A percentile compares a stretch with the other conserved stretches of the same genome.
These are phyloP conservation scores for Tylopilus sp. DNA, from an alignment of 768 basidiomycete species.

Conservation along the genomic window DNA sequence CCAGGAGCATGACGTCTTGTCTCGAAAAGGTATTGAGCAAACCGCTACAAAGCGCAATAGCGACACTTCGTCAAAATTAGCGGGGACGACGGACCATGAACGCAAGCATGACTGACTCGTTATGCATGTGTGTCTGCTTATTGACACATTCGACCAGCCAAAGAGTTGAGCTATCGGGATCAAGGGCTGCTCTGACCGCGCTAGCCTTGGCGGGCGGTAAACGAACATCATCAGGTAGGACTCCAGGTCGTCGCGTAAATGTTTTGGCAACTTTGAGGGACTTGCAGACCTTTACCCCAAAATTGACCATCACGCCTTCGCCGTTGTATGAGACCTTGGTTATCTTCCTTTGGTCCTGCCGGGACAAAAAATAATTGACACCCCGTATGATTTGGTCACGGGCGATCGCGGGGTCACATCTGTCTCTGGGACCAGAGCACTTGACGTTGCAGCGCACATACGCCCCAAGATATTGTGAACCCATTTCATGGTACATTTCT, in stretches of 20 bases:
- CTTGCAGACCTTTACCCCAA: slow-evolving; percentile 4
- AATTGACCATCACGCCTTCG: background rate
- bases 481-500: slow-evolving; percentile 17
- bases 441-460: slow-evolving; percentile 1
- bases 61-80: slow-evolving; percentile 2
- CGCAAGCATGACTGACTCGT: slow-evolving; percentile 9
- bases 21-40: too few relatives aligned
- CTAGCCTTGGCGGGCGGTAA: background rate
- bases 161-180: background rate
- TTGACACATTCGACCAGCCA: background rate
- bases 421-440: background rate
- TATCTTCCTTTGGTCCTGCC: slow-evolving; percentile 14
- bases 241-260: slow-evolving; percentile 7
- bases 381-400: slow-evolving; percentile 3
- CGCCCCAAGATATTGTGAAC: slow-evolving; percentile 6
- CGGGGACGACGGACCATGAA: too few relatives aligned
- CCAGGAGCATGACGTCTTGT: too few relatives aligned
- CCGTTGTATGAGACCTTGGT: background rate
- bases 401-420: background rate
- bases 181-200: background rate
- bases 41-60: slow-evolving; percentile 9
- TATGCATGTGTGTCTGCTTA: background rate
- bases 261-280: slow-evolving; percentile 4
- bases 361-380: slow-evolving; percentile 8
- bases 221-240: background rate